Conservation (phyloP, 2,329 filamentous ascomycete species). For the Aquanectria penicillioides region DNA sequence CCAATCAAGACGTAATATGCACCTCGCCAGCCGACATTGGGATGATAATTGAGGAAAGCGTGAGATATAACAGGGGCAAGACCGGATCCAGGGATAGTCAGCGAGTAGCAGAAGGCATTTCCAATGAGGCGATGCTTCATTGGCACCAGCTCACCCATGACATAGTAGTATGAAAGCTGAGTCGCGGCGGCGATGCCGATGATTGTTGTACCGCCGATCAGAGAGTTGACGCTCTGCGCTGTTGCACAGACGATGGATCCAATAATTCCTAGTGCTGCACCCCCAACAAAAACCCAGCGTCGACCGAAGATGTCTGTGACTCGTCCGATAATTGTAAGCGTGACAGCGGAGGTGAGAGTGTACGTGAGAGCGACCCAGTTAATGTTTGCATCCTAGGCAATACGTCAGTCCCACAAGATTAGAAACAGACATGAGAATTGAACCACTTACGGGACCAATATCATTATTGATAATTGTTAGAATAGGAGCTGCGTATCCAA, state of each 20-base stretch:
- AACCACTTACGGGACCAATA: slow-evolving; percentile 27
- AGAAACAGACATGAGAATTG: neutral
- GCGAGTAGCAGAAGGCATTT: slow-evolving; percentile 46
- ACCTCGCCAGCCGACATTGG: slow-evolving; percentile 41
- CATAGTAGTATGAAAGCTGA: slow-evolving; percentile 50
- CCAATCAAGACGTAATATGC: slow-evolving; percentile 43
- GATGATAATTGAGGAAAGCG: slow-evolving; percentile 40
- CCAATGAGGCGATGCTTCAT: slow-evolving; percentile 48
- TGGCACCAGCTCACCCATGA: slow-evolving; percentile 51
- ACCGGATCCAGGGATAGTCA: slow-evolving; percentile 44
- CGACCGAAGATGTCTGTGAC: slow-evolving; percentile 43
- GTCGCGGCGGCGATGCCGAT: slow-evolving; percentile 48
- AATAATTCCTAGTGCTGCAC: slow-evolving; percentile 46
- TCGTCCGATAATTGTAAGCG: slow-evolving; percentile 40
- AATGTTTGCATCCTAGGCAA: slow-evolving; percentile 34
- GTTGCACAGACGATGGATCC: slow-evolving; percentile 49
- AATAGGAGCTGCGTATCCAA: slow-evolving; percentile 37
- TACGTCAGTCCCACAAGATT: neutral
- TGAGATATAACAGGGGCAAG: slow-evolving; percentile 42
- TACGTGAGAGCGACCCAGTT: slow-evolving; percentile 44
- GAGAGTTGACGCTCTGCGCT: slow-evolving; percentile 46
- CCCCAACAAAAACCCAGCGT: slow-evolving; percentile 42
- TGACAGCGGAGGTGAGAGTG: slow-evolving; percentile 42
- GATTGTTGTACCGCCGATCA: slow-evolving; percentile 51
- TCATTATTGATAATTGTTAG: slow-evolving; percentile 32